A percentile compares a stretch with the other conserved stretches of the same genome.
Evolutionary conservation across 164 flowering plant species (phyloP).

Genomic region (Stephania cephalantha): DNA sequence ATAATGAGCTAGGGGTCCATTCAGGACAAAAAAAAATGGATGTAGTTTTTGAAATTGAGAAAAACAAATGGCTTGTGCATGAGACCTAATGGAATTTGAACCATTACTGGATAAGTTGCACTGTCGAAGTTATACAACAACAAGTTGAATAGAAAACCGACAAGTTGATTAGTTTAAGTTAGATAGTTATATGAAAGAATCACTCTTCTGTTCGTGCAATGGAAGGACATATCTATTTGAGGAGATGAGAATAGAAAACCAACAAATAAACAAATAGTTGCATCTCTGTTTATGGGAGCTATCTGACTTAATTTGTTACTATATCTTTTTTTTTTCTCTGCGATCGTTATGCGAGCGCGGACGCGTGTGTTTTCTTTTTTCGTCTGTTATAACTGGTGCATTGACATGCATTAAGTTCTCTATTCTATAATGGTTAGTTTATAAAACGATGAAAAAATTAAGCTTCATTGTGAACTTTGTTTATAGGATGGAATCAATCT

Average conservation of each 20-base stretch:
- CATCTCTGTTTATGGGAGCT: background rate
- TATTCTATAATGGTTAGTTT: background rate
- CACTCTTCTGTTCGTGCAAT: background rate
- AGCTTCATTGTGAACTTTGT: background rate
- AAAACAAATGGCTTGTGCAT: too few relatives aligned
- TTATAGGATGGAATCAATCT: constrained; percentile 50
- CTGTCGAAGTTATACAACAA: too few relatives aligned
- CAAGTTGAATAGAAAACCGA: too few relatives aligned
- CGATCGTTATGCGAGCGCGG: too few relatives aligned
- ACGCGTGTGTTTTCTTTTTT: too few relatives aligned
- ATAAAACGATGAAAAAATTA: background rate
- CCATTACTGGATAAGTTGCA: too few relatives aligned
- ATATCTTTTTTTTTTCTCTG: too few relatives aligned
- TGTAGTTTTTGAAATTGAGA: too few relatives aligned
- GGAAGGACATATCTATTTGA: background rate
- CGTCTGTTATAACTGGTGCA: background rate
- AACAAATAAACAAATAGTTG: background rate
- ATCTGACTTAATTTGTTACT: background rate
- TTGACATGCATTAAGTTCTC: background rate
- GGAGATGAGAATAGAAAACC: background rate
- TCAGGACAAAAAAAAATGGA: background rate
- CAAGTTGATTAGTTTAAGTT: too few relatives aligned
- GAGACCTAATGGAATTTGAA: too few relatives aligned
- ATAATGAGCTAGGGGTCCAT: background rate
- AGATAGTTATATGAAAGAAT: too few relatives aligned